A percentile compares a stretch with the other conserved stretches of the same genome.
phyloP scores from a whole-genome alignment of 768 basidiomycete species.

The Leccinum subtestaceum region DNA sequence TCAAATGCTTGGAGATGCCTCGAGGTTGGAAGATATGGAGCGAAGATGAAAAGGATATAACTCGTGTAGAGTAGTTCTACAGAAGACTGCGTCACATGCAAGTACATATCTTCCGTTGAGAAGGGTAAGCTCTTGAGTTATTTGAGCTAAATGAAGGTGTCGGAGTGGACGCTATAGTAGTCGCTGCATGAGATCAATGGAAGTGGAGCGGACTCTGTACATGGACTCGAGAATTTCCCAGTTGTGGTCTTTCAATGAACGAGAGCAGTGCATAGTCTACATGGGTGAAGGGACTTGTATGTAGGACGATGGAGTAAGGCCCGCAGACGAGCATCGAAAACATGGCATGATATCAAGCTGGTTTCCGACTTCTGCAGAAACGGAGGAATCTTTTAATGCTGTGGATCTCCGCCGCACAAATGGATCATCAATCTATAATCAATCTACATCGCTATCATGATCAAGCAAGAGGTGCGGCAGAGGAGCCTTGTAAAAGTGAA shows the following conservation, averaged over 20 bases:
- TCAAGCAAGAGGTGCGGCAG: neutral
- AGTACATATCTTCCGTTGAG: conserved; percentile 13
- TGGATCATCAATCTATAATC: neutral
- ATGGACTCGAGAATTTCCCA: conserved; percentile 13
- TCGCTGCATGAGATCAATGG: conserved; percentile 61
- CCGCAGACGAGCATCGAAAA: conserved; percentile 46
- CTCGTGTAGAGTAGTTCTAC: neutral
- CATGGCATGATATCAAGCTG: conserved; percentile 43
- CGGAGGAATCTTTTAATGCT: neutral
- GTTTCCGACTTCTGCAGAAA: neutral
- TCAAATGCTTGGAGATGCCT: conserved; percentile 36
- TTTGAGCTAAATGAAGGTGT: conserved; percentile 43
- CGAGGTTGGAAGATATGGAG: conserved; percentile 32
- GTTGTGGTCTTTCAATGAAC: conserved; percentile 33
- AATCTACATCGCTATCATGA: neutral
- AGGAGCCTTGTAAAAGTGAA: neutral
- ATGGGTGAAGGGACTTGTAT: conserved; percentile 46
- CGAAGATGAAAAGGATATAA: conserved; percentile 4
- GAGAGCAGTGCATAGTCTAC: neutral
- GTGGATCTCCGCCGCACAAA: neutral
- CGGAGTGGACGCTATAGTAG: conserved; percentile 47
- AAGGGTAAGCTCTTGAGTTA: conserved; percentile 35
- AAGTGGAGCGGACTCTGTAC: conserved; percentile 40
- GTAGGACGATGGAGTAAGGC: conserved; percentile 23
- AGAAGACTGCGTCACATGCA: neutral